Evolutionary conservation across 768 basidiomycete species (phyloP).

Genomic region (Sistotremastrum suecicum): DNA sequence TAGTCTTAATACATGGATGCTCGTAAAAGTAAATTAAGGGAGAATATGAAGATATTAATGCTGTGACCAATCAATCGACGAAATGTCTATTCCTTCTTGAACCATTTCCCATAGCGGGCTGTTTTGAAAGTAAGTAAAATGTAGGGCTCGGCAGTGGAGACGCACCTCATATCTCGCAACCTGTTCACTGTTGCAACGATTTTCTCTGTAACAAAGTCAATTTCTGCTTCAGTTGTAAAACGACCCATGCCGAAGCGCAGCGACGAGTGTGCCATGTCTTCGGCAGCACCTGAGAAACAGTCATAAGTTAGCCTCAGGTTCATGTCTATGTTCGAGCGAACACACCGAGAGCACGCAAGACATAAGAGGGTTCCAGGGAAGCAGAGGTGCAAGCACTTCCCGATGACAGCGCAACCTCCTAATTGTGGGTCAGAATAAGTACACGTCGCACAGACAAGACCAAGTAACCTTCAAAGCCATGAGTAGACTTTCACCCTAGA

Average conservation of each 20-base stretch:
- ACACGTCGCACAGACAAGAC: not conserved
- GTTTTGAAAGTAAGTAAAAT: not conserved
- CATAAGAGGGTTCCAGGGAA: constrained; percentile 95
- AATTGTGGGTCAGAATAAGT: constrained; percentile 4
- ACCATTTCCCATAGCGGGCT: constrained; percentile 99
- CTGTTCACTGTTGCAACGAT: constrained; percentile 77
- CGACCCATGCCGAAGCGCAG: constrained; percentile 95
- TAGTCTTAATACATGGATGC: constrained; percentile 7
- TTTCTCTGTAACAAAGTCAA: constrained; percentile 85
- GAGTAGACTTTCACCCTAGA: constrained; percentile 72
- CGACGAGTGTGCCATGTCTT: constrained; percentile 98
- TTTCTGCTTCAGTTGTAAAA: constrained; percentile 94
- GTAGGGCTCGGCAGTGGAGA: constrained; percentile 6
- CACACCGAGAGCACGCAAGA: constrained; percentile 83
- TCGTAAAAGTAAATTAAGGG: not conserved
- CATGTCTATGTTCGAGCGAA: not conserved
- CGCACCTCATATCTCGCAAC: constrained; percentile 86
- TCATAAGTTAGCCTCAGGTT: not conserved
- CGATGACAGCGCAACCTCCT: constrained; percentile 96
- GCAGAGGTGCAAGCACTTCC: constrained; percentile 98
- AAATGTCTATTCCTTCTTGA: constrained; percentile 95
- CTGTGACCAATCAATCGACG: constrained; percentile 86
- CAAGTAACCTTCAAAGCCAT: constrained; percentile 86
- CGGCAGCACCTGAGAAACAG: constrained; percentile 57
- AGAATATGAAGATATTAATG: constrained; percentile 20